Conservation (phyloP, 176 grass and related monocot genomes). For the Lolium perenne region DNA sequence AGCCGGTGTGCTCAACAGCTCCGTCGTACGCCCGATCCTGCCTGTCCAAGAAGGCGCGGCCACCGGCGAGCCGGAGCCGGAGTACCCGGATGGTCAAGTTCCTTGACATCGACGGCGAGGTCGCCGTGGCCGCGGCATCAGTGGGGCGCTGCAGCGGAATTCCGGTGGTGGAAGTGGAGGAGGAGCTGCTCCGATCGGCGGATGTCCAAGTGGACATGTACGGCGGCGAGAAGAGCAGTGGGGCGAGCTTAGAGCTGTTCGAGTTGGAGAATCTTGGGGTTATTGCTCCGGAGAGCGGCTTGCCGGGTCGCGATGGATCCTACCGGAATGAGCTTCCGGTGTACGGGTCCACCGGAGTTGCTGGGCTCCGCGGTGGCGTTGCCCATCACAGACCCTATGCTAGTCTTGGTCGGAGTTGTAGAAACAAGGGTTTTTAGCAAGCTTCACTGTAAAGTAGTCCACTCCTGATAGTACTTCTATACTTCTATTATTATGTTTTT, state of each 20-base stretch:
- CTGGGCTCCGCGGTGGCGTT: slow-evolving; percentile 28
- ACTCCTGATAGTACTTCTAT: not conserved
- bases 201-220: slow-evolving; percentile 42
- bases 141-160: slow-evolving; percentile 25
- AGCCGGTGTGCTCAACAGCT: slow-evolving; percentile 57
- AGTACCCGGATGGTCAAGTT: slow-evolving; percentile 54
- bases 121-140: slow-evolving; percentile 32
- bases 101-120: slow-evolving; percentile 50
- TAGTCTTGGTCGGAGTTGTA: slow-evolving; percentile 40
- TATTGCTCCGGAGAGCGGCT: slow-evolving; percentile 7
- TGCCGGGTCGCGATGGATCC: not conserved
- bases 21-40: slow-evolving; percentile 70
- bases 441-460: not conserved
- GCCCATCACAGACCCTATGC: slow-evolving; percentile 22
- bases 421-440: slow-evolving; percentile 10
- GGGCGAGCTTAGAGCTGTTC: slow-evolving; percentile 90
- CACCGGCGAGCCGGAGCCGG: slow-evolving; percentile 47
- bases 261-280: slow-evolving; percentile 72
- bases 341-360: slow-evolving; percentile 69
- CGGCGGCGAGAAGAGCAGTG: slow-evolving; percentile 64
- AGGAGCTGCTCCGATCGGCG: slow-evolving; percentile 42
- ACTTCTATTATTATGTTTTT: not conserved
- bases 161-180: slow-evolving; percentile 59
- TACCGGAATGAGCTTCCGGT: slow-evolving; percentile 79
- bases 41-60: slow-evolving; percentile 62